Evolutionary conservation across 108 stramenopile genomes (phyloP).

Genomic region (Parietichytrium sp.): DNA sequence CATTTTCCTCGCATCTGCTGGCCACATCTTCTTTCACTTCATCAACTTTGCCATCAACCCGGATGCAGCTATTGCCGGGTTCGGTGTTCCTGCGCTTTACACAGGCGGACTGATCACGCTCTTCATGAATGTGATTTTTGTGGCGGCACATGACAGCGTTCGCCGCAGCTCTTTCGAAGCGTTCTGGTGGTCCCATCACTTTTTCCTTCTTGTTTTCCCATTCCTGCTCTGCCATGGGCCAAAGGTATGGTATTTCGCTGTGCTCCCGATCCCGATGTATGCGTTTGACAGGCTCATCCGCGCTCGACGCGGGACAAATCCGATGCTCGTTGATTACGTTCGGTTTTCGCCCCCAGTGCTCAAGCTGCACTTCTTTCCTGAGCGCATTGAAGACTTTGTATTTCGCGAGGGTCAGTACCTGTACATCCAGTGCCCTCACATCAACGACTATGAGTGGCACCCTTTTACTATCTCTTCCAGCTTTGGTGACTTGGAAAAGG

Average conservation of each 20-base stretch:
- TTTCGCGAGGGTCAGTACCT: conserved; percentile 58
- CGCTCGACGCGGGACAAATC: conserved; percentile 22
- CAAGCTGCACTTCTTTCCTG: conserved; percentile 49
- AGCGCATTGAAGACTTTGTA: conserved; percentile 45
- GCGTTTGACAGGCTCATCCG: conserved; percentile 42
- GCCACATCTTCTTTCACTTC: conserved; percentile 48
- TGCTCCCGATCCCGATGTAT: conserved; percentile 46
- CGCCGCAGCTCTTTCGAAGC: conserved; percentile 45
- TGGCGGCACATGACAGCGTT: conserved; percentile 45
- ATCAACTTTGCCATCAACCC: conserved; percentile 35
- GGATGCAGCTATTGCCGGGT: conserved; percentile 20
- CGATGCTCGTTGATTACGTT: conserved; percentile 42
- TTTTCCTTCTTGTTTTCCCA: conserved; percentile 47
- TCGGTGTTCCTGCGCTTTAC: conserved; percentile 42
- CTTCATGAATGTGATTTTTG: conserved; percentile 51
- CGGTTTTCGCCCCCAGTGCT: conserved; percentile 51
- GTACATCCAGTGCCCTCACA: conserved; percentile 44
- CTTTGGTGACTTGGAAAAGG: conserved; percentile 44
- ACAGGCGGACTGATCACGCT: conserved; percentile 47
- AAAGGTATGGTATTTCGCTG: conserved; percentile 41
- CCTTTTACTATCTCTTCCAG: conserved; percentile 54
- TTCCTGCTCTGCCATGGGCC: conserved; percentile 52
- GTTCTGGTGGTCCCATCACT: conserved; percentile 53
- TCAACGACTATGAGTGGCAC: conserved; percentile 50
- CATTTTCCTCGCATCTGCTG: conserved; percentile 38